Base-by-base conservation (phyloP, 805 yeast species). In the Babjeviella inositovora region DNA sequence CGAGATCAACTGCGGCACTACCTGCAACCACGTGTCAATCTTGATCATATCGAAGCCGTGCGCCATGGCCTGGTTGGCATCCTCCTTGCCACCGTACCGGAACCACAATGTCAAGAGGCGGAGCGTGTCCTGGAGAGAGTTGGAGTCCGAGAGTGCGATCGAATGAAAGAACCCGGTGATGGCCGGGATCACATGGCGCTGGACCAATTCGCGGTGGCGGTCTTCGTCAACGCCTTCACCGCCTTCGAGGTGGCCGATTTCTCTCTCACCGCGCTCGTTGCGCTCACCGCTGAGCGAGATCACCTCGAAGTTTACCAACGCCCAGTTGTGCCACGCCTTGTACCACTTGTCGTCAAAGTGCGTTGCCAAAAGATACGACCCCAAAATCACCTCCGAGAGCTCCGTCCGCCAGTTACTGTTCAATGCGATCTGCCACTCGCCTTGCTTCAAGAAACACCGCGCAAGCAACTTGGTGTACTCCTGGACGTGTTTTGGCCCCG, bases 281-380 rank as follows among this genome's bases (percentile, higher is more conserved):
- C n/a, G n/a, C n/a, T n/a, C n/a, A n/a, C n/a, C n/a, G n/a, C 60
- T 51, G 14, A 75, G 57, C 0, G 94, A 76, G 11, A 87, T 76
- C 1, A 87, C 97, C 42, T 90, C 96, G 43, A 85, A 90, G 46
- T 92, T 90, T 1, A 97, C 96, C 40, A 92, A 57, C 0, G 98
- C 98, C 99, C 99, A 90, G 41, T 84, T 87, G 44, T 90, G 99
- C 98, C 98, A 92, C 10, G 97, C 98, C 41, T 92, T 90, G 40
- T 90, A 90, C 95, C 98, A 90, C 13, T 67, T 64, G 17, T 67
- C 60, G 43, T 90, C 96, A 46, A 90, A 87, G 43, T 85, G 95
- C 0, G 98, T 87, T 0, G 98, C 97, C 32, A 90, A 57, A 26
- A 90, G 53, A 43, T 81, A 90, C 0, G 96, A 84, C 8, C 96